These are phyloP conservation scores for Teratosphaeria epicoccoides DNA, from an alignment of 2,329 filamentous ascomycete genomes.

Conservation along the genomic window DNA sequence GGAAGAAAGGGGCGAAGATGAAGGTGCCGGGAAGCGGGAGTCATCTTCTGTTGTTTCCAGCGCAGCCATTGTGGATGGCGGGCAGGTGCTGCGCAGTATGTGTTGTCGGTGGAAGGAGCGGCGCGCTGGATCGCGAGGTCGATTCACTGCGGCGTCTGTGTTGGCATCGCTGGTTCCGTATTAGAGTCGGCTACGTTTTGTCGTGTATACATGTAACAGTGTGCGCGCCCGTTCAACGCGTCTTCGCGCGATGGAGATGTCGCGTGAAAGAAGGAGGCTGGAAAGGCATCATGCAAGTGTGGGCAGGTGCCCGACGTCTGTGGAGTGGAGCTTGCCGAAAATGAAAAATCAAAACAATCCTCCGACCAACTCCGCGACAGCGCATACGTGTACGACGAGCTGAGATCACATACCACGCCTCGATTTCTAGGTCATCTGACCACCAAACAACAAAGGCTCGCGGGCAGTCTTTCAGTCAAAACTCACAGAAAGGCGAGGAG, in stretches of 20 bases:
- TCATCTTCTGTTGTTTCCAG: constrained; percentile 5
- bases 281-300: background rate
- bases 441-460: too few relatives aligned
- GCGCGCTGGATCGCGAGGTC: background rate
- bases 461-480: too few relatives aligned
- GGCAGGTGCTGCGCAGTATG: constrained; percentile 2
- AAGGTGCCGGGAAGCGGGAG: constrained; percentile 1
- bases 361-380: too few relatives aligned
- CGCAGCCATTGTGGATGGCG: constrained; percentile 10
- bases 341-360: background rate
- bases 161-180: background rate
- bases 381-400: too few relatives aligned
- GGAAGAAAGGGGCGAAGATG: constrained; percentile 14
- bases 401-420: too few relatives aligned
- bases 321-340: background rate
- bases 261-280: background rate
- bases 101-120: constrained; percentile 6
- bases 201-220: background rate
- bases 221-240: background rate
- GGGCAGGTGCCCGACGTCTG: background rate
- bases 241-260: background rate
- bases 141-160: background rate
- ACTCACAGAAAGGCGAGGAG: background rate
- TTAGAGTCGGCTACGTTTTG: background rate
- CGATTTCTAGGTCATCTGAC: too few relatives aligned